phyloP scores from a whole-genome alignment of 2,329 filamentous ascomycete genomes.

The Cercospora sp. region DNA sequence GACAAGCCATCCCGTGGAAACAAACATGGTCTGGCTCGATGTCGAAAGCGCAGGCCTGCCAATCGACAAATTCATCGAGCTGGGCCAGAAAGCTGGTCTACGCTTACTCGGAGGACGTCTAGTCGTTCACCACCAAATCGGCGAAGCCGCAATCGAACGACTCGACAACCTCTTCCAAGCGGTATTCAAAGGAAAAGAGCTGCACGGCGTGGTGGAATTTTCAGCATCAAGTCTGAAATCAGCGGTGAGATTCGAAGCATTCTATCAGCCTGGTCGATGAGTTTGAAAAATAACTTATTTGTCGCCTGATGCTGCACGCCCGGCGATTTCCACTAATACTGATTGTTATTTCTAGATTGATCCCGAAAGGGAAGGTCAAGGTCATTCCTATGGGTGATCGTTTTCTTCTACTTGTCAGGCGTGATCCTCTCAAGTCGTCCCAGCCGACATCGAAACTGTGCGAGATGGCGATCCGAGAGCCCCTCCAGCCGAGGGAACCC shows the following conservation, averaged over 20 bases:
- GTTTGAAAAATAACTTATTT: slow-evolving; percentile 4
- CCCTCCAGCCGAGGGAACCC: slow-evolving; percentile 7
- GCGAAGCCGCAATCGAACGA: slow-evolving; percentile 60
- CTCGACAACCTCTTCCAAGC: slow-evolving; percentile 58
- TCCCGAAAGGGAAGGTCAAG: slow-evolving; percentile 11
- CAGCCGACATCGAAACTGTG: slow-evolving; percentile 9
- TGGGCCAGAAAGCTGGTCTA: slow-evolving; percentile 59
- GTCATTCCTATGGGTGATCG: slow-evolving; percentile 18
- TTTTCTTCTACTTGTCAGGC: slow-evolving; percentile 1
- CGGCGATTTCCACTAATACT: slow-evolving; percentile 3
- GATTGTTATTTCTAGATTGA: slow-evolving; percentile 11
- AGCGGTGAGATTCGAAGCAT: slow-evolving; percentile 19
- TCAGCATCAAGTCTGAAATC: slow-evolving; percentile 15
- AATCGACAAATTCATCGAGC: slow-evolving; percentile 54
- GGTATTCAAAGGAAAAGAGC: slow-evolving; percentile 35
- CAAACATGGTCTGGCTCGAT: slow-evolving; percentile 92
- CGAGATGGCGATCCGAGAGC: slow-evolving; percentile 2
- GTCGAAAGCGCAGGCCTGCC: slow-evolving; percentile 60
- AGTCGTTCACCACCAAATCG: slow-evolving; percentile 73
- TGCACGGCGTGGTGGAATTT: slow-evolving; percentile 28
- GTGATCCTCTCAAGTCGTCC: slow-evolving; percentile 1
- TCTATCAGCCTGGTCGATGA: slow-evolving; percentile 16
- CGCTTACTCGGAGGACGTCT: slow-evolving; percentile 58
- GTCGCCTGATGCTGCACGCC: neutral
- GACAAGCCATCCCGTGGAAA: slow-evolving; percentile 69